Conservation (phyloP, 768 basidiomycete species). For the Cantharellus anzutake region DNA sequence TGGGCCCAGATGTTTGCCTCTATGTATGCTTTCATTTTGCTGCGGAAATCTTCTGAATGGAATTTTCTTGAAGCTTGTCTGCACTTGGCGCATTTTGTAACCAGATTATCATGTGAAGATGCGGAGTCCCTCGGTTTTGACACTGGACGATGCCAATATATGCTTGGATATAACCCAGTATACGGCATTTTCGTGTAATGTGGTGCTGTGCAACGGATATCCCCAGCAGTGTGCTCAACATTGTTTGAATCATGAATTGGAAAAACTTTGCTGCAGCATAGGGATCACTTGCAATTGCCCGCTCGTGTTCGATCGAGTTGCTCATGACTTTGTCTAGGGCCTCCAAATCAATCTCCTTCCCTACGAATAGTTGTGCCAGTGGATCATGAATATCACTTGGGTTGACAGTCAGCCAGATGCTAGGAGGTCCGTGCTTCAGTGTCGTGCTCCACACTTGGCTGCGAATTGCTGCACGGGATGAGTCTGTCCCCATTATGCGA, state of each 20-base stretch:
- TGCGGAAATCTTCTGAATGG: conserved; percentile 6
- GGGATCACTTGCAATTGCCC: conserved; percentile 22
- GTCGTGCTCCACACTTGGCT: no score
- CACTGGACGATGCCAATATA: conserved; percentile 27
- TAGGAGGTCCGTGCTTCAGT: no score
- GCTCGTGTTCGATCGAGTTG: conserved; percentile 13
- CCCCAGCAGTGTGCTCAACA: conserved; percentile 20
- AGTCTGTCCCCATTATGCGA: no score
- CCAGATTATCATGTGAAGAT: conserved; percentile 27
- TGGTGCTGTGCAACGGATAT: conserved; percentile 13
- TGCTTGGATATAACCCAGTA: conserved; percentile 18
- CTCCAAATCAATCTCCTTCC: conserved; percentile 27
- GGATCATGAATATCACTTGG: conserved; percentile 25
- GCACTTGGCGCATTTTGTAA: conserved; percentile 19
- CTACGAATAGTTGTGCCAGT: conserved; percentile 25
- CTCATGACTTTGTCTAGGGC: conserved; percentile 13
- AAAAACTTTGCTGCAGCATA: conserved; percentile 27
- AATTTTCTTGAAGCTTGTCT: conserved; percentile 12
- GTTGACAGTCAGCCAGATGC: no score
- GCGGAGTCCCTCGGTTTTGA: conserved; percentile 22
- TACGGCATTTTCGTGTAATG: conserved; percentile 13
- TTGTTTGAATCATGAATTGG: conserved; percentile 17
- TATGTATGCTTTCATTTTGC: conserved; percentile 17
- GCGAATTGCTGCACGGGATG: no score
- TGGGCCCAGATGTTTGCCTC: no score